Base-by-base conservation (phyloP, 164 flowering plant genomes). In the Vitis labrusca region DNA sequence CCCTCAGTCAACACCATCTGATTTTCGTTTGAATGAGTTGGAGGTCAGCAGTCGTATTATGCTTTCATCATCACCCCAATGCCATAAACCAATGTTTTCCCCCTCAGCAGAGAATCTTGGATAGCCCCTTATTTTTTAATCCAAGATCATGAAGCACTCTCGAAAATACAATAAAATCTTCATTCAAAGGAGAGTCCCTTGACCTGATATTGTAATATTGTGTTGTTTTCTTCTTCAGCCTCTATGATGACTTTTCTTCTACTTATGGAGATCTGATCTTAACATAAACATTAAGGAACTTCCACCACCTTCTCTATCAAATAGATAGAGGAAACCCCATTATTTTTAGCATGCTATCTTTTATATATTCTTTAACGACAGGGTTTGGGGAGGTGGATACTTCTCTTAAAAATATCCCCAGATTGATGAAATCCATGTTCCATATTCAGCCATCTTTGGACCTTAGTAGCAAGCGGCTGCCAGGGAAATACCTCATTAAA, bases 361-460 rank as follows among this genome's bases (percentile, higher is more conserved):
- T 50, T 32, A 3, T 7, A 15, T 51, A 49, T 55, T 47, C 3
- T 50, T 14, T 49, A 62, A 59, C 63, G 29, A 68, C 53, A 52
- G 19, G 30, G 59, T 63, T 58, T 67, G n/a, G 3, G 15, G 60
- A 65, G 57, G 59, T 61, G 63, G 57, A 58, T 56, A 49, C 19
- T 32, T 64, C 19, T 71, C 10, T 48, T 19, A 29, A 9, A 72
- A 63, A 27, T 61, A 59, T 51, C 17, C 55, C 32, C 68, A 11
- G 49, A 53, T 70, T 71, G 61, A 66, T 48, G 69, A 73, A 62
- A 59, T 62, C 55, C 76, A 66, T 70, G 74, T 67, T 73, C 69
- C 64, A 17, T 65, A 16, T 61, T 55, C 65, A 52, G 14, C 16
- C 59, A 29, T 63, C 44, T 58, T 57, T 75, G 61, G 66, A 73